Evolutionary conservation across 2,329 filamentous ascomycete genomes (phyloP), one percentile per base, ranked within the genome.

Genomic region (Chlorencoelia australis): DNA sequence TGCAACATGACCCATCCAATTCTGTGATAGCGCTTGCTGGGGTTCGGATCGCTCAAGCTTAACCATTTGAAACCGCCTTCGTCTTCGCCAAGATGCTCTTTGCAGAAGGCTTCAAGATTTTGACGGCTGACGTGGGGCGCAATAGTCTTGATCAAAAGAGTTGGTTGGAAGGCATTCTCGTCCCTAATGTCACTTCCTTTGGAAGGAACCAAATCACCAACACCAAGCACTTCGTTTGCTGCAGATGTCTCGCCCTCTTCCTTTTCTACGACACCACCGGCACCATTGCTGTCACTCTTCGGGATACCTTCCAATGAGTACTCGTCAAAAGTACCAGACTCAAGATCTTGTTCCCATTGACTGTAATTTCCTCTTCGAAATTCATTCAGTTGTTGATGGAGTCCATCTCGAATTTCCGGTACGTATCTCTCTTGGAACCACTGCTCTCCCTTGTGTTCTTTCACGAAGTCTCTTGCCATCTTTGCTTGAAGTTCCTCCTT

Each of bases 1-100:
- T 96, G 82, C 7, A 98, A 71, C 72, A 96, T 91, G 42, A 98
- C 93, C 89, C 93, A 98, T 15, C 91, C 91, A 59, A 98, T 96
- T 15, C 91, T 81, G 57, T 98, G 91, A 54, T 88, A 98, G 45
- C 94, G 82, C 64, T 98, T 98, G 53, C 86, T 82, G 2, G 91
- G 91, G 55, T 98, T 98, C 0, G 91, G 91, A 52, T 98, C 91
- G 48, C 88, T 95, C 33, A 98, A 71, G 21, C 89, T 96, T 4
- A 98, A 69, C 79, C 89, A 96, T 56, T 89, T 93, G 65, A 91
- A 95, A 2, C 89, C 89, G 35, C 88, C 88, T 46, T 91, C 81
- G 30, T 79, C 81, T 52, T 95, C 88, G 10, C 89, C 88, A 4
- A 96, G 73, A 56, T 95, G 82, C 59, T 95, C 88, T 55, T 87